These are phyloP conservation scores for Russula griseocarnosa DNA, from an alignment of 768 basidiomycete species.

Conservation along the genomic window DNA sequence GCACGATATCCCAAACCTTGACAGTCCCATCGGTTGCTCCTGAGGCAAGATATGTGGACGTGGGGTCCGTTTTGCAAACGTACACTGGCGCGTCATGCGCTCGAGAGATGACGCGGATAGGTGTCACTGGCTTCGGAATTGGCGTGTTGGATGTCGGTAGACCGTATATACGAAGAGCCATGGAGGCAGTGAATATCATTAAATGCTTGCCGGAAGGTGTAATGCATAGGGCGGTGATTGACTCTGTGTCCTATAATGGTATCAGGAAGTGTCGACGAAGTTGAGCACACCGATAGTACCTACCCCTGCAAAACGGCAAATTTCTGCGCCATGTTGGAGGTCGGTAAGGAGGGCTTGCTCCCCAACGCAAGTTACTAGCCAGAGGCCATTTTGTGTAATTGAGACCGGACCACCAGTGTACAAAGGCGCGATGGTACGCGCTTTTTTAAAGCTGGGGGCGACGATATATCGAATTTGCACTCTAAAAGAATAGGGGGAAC, in stretches of 20 bases:
- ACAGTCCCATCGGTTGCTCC: conserved; percentile 96
- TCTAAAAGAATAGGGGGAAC: conserved; percentile 29
- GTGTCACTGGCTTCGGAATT: conserved; percentile 52
- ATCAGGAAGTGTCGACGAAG: conserved; percentile 9
- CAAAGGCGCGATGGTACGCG: conserved; percentile 66
- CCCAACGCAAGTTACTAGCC: conserved; percentile 80
- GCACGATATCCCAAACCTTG: conserved; percentile 90
- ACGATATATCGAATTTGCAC: neutral
- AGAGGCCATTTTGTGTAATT: conserved; percentile 70
- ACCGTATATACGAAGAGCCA: conserved; percentile 79
- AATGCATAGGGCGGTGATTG: conserved; percentile 79
- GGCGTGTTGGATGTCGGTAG: conserved; percentile 51
- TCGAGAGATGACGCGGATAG: conserved; percentile 69
- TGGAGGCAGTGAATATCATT: conserved; percentile 73
- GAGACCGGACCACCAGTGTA: conserved; percentile 88
- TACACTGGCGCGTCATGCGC: conserved; percentile 95
- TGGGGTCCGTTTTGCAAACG: conserved; percentile 78
- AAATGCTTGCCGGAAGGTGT: conserved; percentile 73
- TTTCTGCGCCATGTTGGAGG: conserved; percentile 62
- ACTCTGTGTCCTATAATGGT: conserved; percentile 68
- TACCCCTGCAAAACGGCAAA: conserved; percentile 83
- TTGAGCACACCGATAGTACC: conserved; percentile 28
- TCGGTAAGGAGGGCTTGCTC: conserved; percentile 85
- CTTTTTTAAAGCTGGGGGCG: conserved; percentile 69
- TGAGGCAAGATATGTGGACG: conserved; percentile 87